Evolutionary conservation across 148 eudicot species (phyloP).

Genomic region (Arbutus unedo): DNA sequence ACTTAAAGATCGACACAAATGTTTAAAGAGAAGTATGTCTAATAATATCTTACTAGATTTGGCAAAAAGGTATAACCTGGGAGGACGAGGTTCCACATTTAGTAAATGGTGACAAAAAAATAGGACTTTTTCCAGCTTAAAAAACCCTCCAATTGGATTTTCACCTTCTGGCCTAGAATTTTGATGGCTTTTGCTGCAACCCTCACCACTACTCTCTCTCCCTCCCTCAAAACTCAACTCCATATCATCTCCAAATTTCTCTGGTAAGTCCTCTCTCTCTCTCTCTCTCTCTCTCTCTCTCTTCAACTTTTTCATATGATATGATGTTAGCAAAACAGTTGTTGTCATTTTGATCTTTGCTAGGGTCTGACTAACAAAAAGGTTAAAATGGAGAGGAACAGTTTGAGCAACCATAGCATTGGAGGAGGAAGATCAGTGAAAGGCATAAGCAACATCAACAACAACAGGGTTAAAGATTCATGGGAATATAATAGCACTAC

Average conservation of each 20-base stretch:
- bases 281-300: constrained; percentile 27
- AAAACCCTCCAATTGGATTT: constrained; percentile 27
- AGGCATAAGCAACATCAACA: neutral
- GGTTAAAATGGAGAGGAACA: constrained; percentile 28
- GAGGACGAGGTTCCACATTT: constrained; percentile 29
- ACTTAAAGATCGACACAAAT: constrained; percentile 16
- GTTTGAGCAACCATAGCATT: constrained; percentile 16
- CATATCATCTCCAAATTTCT: constrained; percentile 7
- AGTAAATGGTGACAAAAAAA: constrained; percentile 31
- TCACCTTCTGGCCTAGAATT: constrained; percentile 24
- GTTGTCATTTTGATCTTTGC: constrained; percentile 15
- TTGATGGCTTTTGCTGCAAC: constrained; percentile 21
- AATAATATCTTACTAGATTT: constrained; percentile 12
- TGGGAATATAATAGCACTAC: constrained; percentile 17
- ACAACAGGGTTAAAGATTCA: constrained; percentile 15
- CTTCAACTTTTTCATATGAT: constrained; percentile 1
- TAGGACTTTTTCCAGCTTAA: constrained; percentile 13
- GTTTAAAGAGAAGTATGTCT: constrained; percentile 20
- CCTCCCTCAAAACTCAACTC: neutral
- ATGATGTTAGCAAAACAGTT: neutral
- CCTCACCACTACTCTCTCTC: constrained; percentile 7
- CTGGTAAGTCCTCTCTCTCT: constrained; percentile 10
- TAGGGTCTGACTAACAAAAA: constrained; percentile 19
- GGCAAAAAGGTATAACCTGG: constrained; percentile 32
- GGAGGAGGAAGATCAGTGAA: constrained; percentile 21